Conservation (phyloP, 495 filamentous ascomycete species). For the Viridothelium virens region DNA sequence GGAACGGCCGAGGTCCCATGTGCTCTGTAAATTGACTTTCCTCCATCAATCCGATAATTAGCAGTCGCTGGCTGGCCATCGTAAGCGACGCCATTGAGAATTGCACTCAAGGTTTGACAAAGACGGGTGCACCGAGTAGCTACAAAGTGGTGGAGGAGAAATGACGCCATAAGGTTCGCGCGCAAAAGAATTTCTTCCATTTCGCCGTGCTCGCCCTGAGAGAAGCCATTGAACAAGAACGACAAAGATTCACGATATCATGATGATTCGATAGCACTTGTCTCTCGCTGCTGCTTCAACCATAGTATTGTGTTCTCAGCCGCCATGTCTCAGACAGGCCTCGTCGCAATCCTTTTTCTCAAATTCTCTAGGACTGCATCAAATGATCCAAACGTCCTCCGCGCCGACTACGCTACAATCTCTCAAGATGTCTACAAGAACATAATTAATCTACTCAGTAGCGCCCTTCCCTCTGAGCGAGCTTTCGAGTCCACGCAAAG, state of each 20-base stretch:
- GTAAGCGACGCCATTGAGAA: no score
- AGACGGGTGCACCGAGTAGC: no score
- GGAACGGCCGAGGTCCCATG: constrained; percentile 5
- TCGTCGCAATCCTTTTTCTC: constrained; percentile 24
- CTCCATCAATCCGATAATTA: not conserved
- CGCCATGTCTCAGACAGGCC: constrained; percentile 10
- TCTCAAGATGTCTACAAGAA: not conserved
- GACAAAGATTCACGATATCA: no score
- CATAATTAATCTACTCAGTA: not conserved
- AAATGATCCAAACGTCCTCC: not conserved
- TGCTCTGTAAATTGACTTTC: not conserved
- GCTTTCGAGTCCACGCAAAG: not conserved
- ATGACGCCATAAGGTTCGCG: no score
- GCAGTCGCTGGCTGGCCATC: no score
- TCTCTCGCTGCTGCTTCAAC: no score
- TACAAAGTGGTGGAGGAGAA: no score
- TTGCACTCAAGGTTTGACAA: no score
- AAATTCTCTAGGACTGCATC: constrained; percentile 15
- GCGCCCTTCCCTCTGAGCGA: not conserved
- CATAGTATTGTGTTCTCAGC: not conserved
- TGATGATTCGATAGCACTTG: no score
- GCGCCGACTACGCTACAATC: not conserved
- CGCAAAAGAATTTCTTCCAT: no score
- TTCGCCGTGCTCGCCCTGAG: no score
- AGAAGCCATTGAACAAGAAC: no score